phyloP scores from a whole-genome alignment of 1,284 basidiomycete species.

The Irpex sp. region DNA sequence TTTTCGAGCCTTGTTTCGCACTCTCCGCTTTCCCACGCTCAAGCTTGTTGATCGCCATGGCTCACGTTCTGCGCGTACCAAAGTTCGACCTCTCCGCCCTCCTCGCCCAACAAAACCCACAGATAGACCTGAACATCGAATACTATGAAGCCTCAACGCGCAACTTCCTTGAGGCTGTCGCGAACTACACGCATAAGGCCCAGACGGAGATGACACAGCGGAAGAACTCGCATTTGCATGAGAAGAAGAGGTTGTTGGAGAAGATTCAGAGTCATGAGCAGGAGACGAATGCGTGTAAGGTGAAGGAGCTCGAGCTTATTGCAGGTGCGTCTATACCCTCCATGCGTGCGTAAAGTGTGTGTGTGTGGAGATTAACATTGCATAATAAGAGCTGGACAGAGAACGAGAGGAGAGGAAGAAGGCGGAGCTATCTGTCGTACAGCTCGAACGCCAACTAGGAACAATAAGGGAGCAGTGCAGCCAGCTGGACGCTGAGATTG shows the following conservation, averaged over 20 bases:
- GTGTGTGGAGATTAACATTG: background rate
- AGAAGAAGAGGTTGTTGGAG: conserved; percentile 58
- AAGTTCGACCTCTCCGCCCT: conserved; percentile 61
- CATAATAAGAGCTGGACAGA: conserved; percentile 51
- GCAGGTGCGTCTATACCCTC: conserved; percentile 38
- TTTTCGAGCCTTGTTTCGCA: background rate
- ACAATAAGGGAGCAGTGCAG: conserved; percentile 55
- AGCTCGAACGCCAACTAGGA: conserved; percentile 59
- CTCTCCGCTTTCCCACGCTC: conserved; percentile 2
- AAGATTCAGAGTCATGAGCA: conserved; percentile 52
- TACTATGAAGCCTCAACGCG: conserved; percentile 61
- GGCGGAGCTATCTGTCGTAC: conserved; percentile 56
- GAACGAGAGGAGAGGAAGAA: conserved; percentile 72
- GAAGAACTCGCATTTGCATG: conserved; percentile 48
- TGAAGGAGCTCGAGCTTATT: conserved; percentile 69
- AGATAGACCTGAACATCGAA: conserved; percentile 61
- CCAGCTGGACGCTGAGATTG: conserved; percentile 62
- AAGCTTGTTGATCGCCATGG: conserved; percentile 21
- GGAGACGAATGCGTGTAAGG: conserved; percentile 68
- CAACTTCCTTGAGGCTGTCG: conserved; percentile 67
- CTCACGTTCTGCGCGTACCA: conserved; percentile 43
- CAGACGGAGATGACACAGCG: conserved; percentile 60
- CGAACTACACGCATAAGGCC: conserved; percentile 63
- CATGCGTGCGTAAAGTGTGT: background rate
- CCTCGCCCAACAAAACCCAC: conserved; percentile 51